These are phyloP conservation scores for Ceriops tagal DNA, from an alignment of 345 rosid species.

Conservation along the genomic window DNA sequence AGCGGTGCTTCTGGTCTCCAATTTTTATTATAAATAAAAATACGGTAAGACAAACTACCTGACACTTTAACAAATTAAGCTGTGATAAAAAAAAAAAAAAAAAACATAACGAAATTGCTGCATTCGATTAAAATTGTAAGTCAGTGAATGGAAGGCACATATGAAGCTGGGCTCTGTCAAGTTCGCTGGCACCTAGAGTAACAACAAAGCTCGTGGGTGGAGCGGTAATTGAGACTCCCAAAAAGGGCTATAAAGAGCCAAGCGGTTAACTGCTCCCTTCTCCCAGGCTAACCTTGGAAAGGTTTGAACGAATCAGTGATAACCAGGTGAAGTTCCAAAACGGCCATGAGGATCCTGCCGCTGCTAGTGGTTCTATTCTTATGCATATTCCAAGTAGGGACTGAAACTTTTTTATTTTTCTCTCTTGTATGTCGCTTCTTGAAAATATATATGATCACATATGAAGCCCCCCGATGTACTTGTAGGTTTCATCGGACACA, in stretches of 20 bases:
- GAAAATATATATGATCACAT: not conserved
- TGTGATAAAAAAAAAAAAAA: too few species aligned
- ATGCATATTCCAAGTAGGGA: slow-evolving; percentile 26
- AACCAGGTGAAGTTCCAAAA: not conserved
- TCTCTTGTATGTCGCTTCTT: not conserved
- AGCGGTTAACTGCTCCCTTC: too few species aligned
- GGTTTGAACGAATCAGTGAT: not conserved
- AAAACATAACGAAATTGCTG: too few species aligned
- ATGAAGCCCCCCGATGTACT: not conserved
- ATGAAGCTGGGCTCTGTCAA: not conserved
- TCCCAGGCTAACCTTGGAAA: not conserved
- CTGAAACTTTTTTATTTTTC: not conserved
- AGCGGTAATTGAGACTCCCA: slow-evolving; percentile 10
- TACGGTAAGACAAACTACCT: too few species aligned
- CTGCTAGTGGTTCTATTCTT: slow-evolving; percentile 25
- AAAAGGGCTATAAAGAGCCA: slow-evolving; percentile 15
- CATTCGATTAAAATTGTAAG: too few species aligned
- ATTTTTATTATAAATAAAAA: too few species aligned
- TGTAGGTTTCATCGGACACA: slow-evolving; percentile 44
- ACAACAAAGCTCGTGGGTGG: slow-evolving; percentile 7
- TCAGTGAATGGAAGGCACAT: too few species aligned
- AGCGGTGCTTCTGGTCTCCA: too few species aligned
- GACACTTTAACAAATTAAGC: too few species aligned
- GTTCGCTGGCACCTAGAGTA: not conserved
- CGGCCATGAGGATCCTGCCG: slow-evolving; percentile 25